Base-by-base conservation (phyloP, 2,329 filamentous ascomycete genomes). In the Xylaria sp. region DNA sequence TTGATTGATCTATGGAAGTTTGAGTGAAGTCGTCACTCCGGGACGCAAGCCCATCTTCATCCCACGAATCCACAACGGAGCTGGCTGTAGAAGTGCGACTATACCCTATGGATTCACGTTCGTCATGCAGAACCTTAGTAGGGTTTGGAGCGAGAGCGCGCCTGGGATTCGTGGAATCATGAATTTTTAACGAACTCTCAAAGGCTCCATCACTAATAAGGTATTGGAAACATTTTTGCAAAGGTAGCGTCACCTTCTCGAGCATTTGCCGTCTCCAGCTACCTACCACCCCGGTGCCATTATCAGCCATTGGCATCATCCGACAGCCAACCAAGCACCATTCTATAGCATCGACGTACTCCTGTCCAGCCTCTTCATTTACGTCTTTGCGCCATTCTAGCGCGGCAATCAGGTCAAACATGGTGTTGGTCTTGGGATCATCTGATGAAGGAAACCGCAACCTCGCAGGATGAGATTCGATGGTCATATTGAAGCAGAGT, bases 311-410 rank as follows among this genome's bases (percentile, higher is more conserved):
- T 17, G 39, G n/a, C 39, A 44, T 15, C 13, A 17, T 44, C 13
- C 42, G 42, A 20, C 61, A 56, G 13, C 51, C 51, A 29, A 17
- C 27, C 9, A 63, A 44, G 29, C 61, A 63, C 61, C 61, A 63
- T 31, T 56, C 39, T 4, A 63, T 25, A 33, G 51, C 61, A 13
- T 57, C 44, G 1, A 27, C 39, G 27, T 63, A 63, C 9, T 63
- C 42, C 9, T 1, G 4, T 17, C 61, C 61, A 6, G 61, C 61
- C 31, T 63, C 61, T 1, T 57, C 61, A 42, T 57, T 55, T 29
- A 63, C 61, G 3, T 57, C 50, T 2, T 57, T 57, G 3, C 49
- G 39, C 61, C 61, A 63, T 9, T 63, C 53, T 5, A 57, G 25
- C 15, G 61, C 61, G 5, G 61, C 31, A 5, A 63, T 13, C 11